A percentile compares a stretch with the other conserved stretches of the same genome.
phyloP scores from a whole-genome alignment of 441 rosid genomes.

The Erodium chrysanthum region DNA sequence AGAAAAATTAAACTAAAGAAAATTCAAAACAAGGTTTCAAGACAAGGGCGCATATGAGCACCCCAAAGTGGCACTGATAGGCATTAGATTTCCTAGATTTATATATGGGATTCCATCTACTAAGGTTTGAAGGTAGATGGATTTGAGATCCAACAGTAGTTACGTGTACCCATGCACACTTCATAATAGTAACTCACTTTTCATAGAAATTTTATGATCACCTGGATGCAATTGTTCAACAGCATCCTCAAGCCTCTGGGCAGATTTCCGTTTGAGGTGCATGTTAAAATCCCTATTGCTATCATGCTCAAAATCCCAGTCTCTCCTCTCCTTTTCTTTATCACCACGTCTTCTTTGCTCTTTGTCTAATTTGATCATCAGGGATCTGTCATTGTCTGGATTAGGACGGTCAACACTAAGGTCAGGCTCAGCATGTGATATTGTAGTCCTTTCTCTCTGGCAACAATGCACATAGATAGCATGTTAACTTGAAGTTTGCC shows the following conservation, averaged over 20 bases:
- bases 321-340: conserved; percentile 56
- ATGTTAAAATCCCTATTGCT: conserved; percentile 46
- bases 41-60: not conserved
- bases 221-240: conserved; percentile 50
- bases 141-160: conserved; percentile 4
- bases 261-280: conserved; percentile 48
- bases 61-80: conserved; percentile 1
- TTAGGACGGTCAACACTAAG: conserved; percentile 52
- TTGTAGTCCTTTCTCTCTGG: conserved; percentile 62
- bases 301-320: conserved; percentile 43
- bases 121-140: not conserved
- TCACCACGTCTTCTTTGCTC: conserved; percentile 65
- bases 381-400: conserved; percentile 43
- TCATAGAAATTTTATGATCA: conserved; percentile 56
- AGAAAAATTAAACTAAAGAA: not conserved
- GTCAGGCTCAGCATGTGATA: conserved; percentile 44
- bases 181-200: conserved; percentile 32
- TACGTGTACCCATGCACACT: conserved; percentile 11
- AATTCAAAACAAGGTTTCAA: not conserved
- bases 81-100: not conserved
- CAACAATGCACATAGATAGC: conserved; percentile 22
- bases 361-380: conserved; percentile 43
- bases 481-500: conserved; percentile 22
- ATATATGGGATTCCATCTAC: not conserved
- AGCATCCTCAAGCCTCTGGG: conserved; percentile 35